A percentile compares a stretch with the other conserved stretches of the same genome.
Conservation (phyloP, 139 green algal genomes). For the Gonium pectorale region DNA sequence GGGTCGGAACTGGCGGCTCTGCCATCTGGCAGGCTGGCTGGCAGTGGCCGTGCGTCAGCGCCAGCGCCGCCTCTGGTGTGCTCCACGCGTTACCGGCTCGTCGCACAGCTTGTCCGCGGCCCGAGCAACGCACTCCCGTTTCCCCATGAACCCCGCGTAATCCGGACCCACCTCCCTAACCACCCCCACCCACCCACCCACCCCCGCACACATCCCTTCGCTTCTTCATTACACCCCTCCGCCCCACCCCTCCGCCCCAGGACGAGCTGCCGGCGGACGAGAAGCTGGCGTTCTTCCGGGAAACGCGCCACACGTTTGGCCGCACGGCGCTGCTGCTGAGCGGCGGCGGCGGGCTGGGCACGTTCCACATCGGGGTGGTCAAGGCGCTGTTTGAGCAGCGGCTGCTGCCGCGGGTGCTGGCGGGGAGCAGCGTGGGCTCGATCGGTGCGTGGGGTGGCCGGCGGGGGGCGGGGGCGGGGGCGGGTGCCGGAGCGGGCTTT, state of each 20-base stretch:
- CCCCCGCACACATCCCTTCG: neutral
- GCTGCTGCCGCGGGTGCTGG: slow-evolving; percentile 94
- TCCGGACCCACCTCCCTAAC: neutral
- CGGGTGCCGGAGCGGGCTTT: too few species aligned
- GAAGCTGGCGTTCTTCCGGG: slow-evolving; percentile 90
- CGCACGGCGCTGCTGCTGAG: slow-evolving; percentile 95
- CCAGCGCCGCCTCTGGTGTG: too few species aligned
- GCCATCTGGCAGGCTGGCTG: too few species aligned
- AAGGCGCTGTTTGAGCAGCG: slow-evolving; percentile 91
- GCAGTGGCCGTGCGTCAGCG: too few species aligned
- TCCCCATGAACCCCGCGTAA: too few species aligned
- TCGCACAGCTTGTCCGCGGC: too few species aligned
- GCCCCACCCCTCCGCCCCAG: neutral
- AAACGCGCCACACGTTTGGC: slow-evolving; percentile 96
- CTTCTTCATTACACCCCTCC: neutral
- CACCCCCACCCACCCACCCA: neutral
- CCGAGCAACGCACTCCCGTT: too few species aligned
- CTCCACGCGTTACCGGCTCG: too few species aligned
- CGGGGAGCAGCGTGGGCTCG: slow-evolving; percentile 89
- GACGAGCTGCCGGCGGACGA: slow-evolving; percentile 70
- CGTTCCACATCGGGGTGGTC: slow-evolving; percentile 95
- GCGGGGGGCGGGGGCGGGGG: neutral
- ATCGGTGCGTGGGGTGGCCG: slow-evolving; percentile 61
- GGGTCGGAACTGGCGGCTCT: too few species aligned
- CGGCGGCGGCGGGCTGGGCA: slow-evolving; percentile 92